Evolutionary conservation across 805 yeast species (phyloP).

Genomic region (Teunomyces lycoperdinae): DNA sequence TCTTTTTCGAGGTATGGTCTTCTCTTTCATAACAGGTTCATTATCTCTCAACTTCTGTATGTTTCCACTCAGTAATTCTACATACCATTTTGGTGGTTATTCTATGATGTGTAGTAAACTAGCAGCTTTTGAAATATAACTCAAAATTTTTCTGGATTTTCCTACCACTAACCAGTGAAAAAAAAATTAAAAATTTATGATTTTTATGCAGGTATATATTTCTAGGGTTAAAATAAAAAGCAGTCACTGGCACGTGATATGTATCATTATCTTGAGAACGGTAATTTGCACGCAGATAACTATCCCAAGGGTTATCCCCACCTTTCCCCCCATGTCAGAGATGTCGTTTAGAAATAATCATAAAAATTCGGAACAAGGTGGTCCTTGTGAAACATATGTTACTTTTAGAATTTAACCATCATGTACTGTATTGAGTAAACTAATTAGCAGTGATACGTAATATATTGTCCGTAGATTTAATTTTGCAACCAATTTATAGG

Average conservation of each 20-base stretch:
- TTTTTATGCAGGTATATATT: background rate
- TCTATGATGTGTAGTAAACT: constrained; percentile 10
- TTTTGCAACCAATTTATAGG: too few species aligned
- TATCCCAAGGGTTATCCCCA: too few species aligned
- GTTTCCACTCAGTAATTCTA: constrained; percentile 3
- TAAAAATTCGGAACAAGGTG: too few species aligned
- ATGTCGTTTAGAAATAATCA: too few species aligned
- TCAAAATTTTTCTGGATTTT: constrained; percentile 2
- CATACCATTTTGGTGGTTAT: constrained; percentile 19
- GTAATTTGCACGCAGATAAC: too few species aligned
- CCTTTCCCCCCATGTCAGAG: too few species aligned
- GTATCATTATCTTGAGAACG: background rate
- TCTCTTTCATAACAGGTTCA: background rate
- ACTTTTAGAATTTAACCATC: too few species aligned
- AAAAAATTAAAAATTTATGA: background rate
- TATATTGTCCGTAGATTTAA: too few species aligned
- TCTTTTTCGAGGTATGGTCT: background rate
- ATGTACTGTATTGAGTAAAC: too few species aligned
- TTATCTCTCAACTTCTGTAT: background rate
- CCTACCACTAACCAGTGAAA: background rate
- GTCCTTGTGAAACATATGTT: too few species aligned
- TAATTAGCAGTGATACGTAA: too few species aligned
- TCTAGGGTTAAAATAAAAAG: background rate
- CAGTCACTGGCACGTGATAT: constrained; percentile 1
- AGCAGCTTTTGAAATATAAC: constrained; percentile 4